A percentile compares a stretch with the other conserved stretches of the same genome.
These are phyloP conservation scores for Ophiocordyceps camponoti-rufipedis DNA, from an alignment of 2,329 filamentous ascomycete genomes.

Conservation along the genomic window DNA sequence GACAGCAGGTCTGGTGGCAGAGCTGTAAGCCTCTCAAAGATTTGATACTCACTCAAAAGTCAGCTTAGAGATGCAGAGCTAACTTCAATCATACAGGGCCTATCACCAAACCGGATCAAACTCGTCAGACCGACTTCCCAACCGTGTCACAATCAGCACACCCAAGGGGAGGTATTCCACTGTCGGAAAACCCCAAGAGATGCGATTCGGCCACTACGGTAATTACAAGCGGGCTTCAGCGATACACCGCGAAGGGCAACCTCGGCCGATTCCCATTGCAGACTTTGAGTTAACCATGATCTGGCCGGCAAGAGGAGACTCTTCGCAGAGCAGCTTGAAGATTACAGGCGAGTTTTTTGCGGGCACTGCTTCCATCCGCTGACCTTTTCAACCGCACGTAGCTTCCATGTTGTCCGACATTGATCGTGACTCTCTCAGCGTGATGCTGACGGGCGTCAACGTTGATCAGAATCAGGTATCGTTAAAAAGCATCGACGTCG, in stretches of 20 bases:
- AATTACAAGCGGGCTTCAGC: too few species aligned
- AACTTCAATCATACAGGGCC: too few species aligned
- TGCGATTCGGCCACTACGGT: background rate
- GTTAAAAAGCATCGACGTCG: background rate
- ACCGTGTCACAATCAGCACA: background rate
- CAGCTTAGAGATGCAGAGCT: too few species aligned
- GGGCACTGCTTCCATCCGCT: background rate
- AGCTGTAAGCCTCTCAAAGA: background rate
- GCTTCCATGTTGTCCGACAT: background rate
- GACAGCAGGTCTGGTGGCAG: background rate
- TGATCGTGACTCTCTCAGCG: background rate
- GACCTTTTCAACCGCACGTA: background rate
- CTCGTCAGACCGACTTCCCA: background rate
- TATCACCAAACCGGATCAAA: background rate
- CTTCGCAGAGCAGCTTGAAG: background rate
- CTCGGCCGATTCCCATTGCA: background rate
- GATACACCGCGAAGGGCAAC: background rate
- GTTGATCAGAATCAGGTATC: background rate
- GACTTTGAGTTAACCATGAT: background rate
- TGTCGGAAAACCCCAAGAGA: background rate
- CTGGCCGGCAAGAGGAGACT: background rate
- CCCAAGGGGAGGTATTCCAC: background rate
- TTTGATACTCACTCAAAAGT: too few species aligned
- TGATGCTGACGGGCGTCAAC: background rate
- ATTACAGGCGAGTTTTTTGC: background rate